phyloP scores from a whole-genome alignment of 768 basidiomycete genomes.

The Pleurotus salmoneostramineus region DNA sequence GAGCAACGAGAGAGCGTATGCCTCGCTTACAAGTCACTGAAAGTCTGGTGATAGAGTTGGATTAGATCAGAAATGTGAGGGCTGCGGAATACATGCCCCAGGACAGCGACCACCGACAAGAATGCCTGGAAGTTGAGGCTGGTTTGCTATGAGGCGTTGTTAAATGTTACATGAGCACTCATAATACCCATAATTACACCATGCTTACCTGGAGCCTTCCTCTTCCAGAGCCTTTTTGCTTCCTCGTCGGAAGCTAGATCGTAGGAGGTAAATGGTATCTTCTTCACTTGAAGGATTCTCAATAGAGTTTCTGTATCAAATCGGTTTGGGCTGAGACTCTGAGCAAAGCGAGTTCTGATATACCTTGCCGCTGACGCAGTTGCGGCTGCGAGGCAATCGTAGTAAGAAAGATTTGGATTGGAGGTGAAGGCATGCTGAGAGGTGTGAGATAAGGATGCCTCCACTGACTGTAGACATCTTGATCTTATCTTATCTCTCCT shows the following conservation, averaged over 20 bases:
- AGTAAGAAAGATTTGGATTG: slow-evolving; percentile 81
- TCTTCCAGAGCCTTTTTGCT: slow-evolving; percentile 76
- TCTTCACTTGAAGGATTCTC: slow-evolving; percentile 81
- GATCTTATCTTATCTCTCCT: not conserved
- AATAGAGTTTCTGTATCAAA: slow-evolving; percentile 63
- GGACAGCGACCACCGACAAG: slow-evolving; percentile 74
- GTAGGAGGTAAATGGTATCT: slow-evolving; percentile 76
- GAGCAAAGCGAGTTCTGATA: slow-evolving; percentile 1
- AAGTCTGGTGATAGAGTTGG: slow-evolving; percentile 41
- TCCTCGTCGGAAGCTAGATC: slow-evolving; percentile 83
- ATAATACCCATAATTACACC: too few species aligned
- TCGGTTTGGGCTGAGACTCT: not conserved
- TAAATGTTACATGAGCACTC: too few species aligned
- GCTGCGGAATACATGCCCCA: slow-evolving; percentile 52
- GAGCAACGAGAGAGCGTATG: not conserved
- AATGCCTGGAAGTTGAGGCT: slow-evolving; percentile 77
- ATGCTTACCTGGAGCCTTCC: slow-evolving; percentile 84
- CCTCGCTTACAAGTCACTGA: slow-evolving; percentile 64
- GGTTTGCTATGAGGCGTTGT: slow-evolving; percentile 49
- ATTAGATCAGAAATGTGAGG: not conserved
- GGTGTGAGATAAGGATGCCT: not conserved
- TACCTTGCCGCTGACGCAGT: slow-evolving; percentile 78
- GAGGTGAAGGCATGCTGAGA: slow-evolving; percentile 69
- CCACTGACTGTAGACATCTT: slow-evolving; percentile 1
- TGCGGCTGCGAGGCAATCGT: slow-evolving; percentile 81